Evolutionary conservation across 2,329 filamentous ascomycete species (phyloP).

Genomic region (Neodidymelliopsis sp.): DNA sequence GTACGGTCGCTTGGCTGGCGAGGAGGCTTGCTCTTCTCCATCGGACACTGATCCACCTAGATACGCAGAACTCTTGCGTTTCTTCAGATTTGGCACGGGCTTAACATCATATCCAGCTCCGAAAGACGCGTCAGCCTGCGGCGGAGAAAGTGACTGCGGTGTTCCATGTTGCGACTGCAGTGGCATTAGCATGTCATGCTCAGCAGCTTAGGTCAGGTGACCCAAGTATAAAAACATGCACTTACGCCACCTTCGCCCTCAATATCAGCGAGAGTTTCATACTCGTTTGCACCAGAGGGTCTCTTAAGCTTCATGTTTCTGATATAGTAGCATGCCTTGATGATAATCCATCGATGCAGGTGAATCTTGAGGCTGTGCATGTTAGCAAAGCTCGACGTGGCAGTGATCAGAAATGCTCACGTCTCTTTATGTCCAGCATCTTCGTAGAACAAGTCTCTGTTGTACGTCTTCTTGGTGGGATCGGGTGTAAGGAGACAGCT

Average conservation of each 20-base stretch:
- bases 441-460: slow-evolving; percentile 44
- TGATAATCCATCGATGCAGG: slow-evolving; percentile 50
- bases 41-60: slow-evolving; percentile 35
- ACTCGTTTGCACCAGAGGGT: slow-evolving; percentile 39
- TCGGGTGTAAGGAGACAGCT: slow-evolving; percentile 43
- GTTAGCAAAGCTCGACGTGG: neutral
- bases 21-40: slow-evolving; percentile 35
- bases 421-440: slow-evolving; percentile 42
- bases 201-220: slow-evolving; percentile 14
- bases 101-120: slow-evolving; percentile 34
- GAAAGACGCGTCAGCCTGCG: slow-evolving; percentile 27
- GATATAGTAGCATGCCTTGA: slow-evolving; percentile 50
- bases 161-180: slow-evolving; percentile 42
- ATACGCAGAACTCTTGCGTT: slow-evolving; percentile 46
- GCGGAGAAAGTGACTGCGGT: slow-evolving; percentile 37
- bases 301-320: slow-evolving; percentile 49
- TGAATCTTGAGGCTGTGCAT: slow-evolving; percentile 43
- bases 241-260: slow-evolving; percentile 37
- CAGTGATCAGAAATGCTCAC: slow-evolving; percentile 27
- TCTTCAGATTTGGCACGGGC: slow-evolving; percentile 32
- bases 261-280: slow-evolving; percentile 41
- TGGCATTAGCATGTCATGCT: slow-evolving; percentile 23
- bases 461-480: slow-evolving; percentile 45
- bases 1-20: slow-evolving; percentile 41
- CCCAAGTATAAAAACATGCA: slow-evolving; percentile 10